These are phyloP conservation scores for Termitomyces sp. DNA, from an alignment of 1,284 basidiomycete species.

Conservation along the genomic window DNA sequence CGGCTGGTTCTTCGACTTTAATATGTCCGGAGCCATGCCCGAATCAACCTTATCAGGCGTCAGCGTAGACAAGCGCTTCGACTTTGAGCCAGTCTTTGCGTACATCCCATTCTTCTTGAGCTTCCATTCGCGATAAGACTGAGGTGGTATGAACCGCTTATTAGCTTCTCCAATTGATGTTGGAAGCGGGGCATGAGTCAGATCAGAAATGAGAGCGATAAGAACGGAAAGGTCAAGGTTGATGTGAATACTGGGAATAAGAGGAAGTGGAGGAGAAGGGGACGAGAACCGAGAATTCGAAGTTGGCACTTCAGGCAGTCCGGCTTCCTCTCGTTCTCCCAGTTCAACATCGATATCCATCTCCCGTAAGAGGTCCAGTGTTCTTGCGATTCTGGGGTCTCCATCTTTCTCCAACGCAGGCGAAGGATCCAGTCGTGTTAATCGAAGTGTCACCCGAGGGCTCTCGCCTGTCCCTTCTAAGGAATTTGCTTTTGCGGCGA, in stretches of 20 bases:
- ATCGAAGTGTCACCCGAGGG: slow-evolving; percentile 50
- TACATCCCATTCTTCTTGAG: slow-evolving; percentile 28
- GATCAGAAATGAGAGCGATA: slow-evolving; percentile 79
- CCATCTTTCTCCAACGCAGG: slow-evolving; percentile 26
- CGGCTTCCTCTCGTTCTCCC: slow-evolving; percentile 45
- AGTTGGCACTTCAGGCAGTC: slow-evolving; percentile 19
- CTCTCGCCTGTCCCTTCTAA: slow-evolving; percentile 29
- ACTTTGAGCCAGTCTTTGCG: slow-evolving; percentile 15
- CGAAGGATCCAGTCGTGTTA: slow-evolving; percentile 61
- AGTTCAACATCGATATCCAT: slow-evolving; percentile 67
- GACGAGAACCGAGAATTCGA: slow-evolving; percentile 14
- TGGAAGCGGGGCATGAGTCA: slow-evolving; percentile 71
- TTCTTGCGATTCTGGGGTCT: slow-evolving; percentile 59
- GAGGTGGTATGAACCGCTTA: slow-evolving; percentile 54
- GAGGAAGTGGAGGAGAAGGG: slow-evolving; percentile 16
- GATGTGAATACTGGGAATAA: slow-evolving; percentile 51
- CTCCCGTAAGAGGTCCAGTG: slow-evolving; percentile 46
- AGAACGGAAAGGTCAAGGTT: slow-evolving; percentile 80
- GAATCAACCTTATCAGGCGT: neutral
- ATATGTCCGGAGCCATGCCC: neutral
- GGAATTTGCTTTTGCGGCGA: slow-evolving; percentile 54
- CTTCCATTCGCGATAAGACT: slow-evolving; percentile 56
- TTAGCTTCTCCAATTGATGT: slow-evolving; percentile 50
- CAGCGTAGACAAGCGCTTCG: neutral
- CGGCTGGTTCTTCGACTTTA: neutral